Evolutionary conservation across 2,329 filamentous ascomycete genomes (phyloP).

Genomic region (Penicillium concentricum): DNA sequence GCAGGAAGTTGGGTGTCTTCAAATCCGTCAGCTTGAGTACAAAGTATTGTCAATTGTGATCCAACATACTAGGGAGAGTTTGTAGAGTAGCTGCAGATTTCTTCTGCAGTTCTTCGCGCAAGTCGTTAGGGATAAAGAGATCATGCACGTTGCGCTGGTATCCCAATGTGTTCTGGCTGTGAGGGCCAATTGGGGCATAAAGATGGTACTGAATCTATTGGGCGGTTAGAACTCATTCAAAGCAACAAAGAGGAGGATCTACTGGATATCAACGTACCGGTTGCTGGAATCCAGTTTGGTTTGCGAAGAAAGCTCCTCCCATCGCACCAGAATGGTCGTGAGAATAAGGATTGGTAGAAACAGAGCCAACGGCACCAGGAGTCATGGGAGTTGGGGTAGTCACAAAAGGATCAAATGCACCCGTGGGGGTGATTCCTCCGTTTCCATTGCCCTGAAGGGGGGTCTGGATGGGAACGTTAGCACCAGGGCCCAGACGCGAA

Average conservation of each 20-base stretch:
- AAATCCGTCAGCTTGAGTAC: constrained; percentile 13
- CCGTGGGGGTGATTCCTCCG: constrained; percentile 49
- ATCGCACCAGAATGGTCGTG: constrained; percentile 63
- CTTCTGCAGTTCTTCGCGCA: constrained; percentile 85
- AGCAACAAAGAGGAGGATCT: background rate
- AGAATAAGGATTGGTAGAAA: constrained; percentile 72
- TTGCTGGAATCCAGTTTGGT: constrained; percentile 59
- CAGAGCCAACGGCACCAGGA: constrained; percentile 43
- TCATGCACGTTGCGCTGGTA: constrained; percentile 88
- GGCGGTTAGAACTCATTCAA: background rate
- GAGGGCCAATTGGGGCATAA: constrained; percentile 83
- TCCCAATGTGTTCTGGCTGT: constrained; percentile 74
- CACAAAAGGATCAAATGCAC: constrained; percentile 63
- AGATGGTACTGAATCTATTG: constrained; percentile 82
- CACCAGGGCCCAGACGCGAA: background rate
- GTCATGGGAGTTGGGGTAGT: constrained; percentile 57
- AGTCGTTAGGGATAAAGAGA: constrained; percentile 83
- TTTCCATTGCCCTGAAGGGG: constrained; percentile 50
- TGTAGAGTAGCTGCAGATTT: constrained; percentile 84
- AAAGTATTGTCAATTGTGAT: background rate
- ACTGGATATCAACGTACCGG: constrained; percentile 51
- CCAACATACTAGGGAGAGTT: constrained; percentile 68
- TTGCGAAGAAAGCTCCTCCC: constrained; percentile 64
- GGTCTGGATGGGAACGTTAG: constrained; percentile 28
- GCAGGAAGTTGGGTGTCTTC: constrained; percentile 69